Percentiles rank a stretch among this genome's conserved stretches.
These are phyloP conservation scores for cucumber (Cucumis sativus) DNA, from an alignment of 306 rosid genomes.

Conservation along the genomic window DNA sequence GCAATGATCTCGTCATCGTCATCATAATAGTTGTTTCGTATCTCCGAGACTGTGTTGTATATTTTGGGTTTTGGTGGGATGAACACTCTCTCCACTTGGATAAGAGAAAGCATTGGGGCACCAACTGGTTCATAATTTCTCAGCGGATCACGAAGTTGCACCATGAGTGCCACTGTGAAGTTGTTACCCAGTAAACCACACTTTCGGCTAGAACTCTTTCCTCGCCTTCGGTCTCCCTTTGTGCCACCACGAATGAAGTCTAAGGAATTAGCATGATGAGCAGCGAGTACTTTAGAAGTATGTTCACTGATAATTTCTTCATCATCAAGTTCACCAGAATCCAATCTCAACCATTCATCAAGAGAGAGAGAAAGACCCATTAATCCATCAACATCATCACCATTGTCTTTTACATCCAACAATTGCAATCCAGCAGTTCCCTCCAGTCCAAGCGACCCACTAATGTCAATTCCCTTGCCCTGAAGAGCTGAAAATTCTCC, in stretches of 20 bases:
- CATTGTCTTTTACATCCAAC: constrained; percentile 42
- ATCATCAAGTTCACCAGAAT: constrained; percentile 80
- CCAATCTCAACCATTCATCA: constrained; percentile 90
- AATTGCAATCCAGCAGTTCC: constrained; percentile 78
- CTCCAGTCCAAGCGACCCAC: constrained; percentile 50
- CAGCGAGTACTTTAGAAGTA: constrained; percentile 71
- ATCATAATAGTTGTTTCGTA: constrained; percentile 16
- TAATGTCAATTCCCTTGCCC: constrained; percentile 37
- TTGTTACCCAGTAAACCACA: constrained; percentile 79
- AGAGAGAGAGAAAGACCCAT: constrained; percentile 76
- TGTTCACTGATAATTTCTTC: constrained; percentile 65
- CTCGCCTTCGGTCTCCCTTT: constrained; percentile 47
- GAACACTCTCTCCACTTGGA: constrained; percentile 84
- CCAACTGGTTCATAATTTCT: constrained; percentile 84
- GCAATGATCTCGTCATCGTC: constrained; percentile 33
- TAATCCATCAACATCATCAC: constrained; percentile 46
- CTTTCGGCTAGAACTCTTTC: constrained; percentile 38
- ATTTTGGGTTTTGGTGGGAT: constrained; percentile 66
- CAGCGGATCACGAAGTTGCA: constrained; percentile 84
- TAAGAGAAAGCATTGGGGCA: constrained; percentile 74
- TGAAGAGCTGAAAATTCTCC: constrained; percentile 47
- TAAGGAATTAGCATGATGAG: constrained; percentile 76
- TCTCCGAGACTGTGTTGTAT: constrained; percentile 34
- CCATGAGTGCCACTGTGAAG: constrained; percentile 74
- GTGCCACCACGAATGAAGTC: constrained; percentile 39